A percentile compares a stretch with the other conserved stretches of the same genome.
Conservation (phyloP, 2,329 filamentous ascomycete species). For the Aureobasidium sp. region DNA sequence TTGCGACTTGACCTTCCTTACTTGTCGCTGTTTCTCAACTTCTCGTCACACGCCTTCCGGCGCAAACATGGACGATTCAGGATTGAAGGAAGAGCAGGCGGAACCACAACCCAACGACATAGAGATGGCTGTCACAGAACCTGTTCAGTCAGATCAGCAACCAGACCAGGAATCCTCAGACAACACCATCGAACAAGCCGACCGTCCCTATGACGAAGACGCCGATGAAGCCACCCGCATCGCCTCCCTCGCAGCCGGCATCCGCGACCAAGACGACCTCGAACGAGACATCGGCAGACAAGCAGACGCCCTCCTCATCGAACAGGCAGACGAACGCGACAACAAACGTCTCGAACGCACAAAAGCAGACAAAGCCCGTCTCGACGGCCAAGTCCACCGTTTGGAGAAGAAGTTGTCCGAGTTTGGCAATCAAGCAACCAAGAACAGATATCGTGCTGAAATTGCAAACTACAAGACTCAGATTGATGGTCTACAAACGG, state of each 20-base stretch:
- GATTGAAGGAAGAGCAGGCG: not conserved
- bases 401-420: constrained; percentile 63
- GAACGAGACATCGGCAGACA: constrained; percentile 84
- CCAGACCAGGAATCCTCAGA: not conserved
- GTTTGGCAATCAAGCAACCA: constrained; percentile 60
- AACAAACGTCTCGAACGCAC: constrained; percentile 69
- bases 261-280: constrained; percentile 89
- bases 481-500: constrained; percentile 70
- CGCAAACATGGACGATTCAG: constrained; percentile 17
- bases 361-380: constrained; percentile 57
- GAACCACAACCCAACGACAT: not conserved
- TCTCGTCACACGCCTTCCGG: constrained; percentile 3
- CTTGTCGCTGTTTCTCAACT: no score
- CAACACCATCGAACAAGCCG: not conserved
- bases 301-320: constrained; percentile 65
- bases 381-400: constrained; percentile 71
- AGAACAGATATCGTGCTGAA: constrained; percentile 68
- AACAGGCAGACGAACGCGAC: constrained; percentile 71
- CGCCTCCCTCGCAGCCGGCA: constrained; percentile 42
- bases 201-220: constrained; percentile 29
- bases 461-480: constrained; percentile 72
- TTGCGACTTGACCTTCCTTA: not conserved
- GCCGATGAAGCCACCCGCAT: constrained; percentile 47
- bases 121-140: not conserved
- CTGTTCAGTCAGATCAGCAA: not conserved